A percentile compares a stretch with the other conserved stretches of the same genome.
phyloP scores from a whole-genome alignment of 2,329 filamentous ascomycete genomes.

The Ophiostoma pallidulum region DNA sequence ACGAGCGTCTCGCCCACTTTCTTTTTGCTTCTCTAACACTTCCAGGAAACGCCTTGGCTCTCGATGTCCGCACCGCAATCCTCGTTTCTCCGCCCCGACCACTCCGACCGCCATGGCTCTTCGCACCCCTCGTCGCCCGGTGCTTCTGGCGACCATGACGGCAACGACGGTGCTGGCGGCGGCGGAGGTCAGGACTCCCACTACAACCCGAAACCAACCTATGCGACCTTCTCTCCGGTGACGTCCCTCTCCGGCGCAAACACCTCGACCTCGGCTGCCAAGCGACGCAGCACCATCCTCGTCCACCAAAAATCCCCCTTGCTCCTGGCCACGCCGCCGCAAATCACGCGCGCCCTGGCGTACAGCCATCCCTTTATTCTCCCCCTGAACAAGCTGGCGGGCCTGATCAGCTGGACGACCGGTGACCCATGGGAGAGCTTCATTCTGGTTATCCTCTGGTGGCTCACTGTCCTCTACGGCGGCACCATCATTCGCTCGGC shows the following conservation, averaged over 20 bases:
- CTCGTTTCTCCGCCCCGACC: conserved; percentile 21
- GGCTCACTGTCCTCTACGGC: conserved; percentile 78
- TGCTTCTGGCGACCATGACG: conserved; percentile 4
- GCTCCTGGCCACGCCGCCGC: conserved; percentile 84
- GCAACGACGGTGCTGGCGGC: conserved; percentile 12
- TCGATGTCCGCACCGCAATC: conserved; percentile 40
- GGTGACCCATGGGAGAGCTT: conserved; percentile 97
- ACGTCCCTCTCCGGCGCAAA: conserved; percentile 57
- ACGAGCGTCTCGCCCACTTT: no score
- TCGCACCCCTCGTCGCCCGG: conserved; percentile 16
- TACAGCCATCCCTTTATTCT: conserved; percentile 93
- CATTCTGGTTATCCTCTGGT: conserved; percentile 73
- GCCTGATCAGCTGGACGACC: conserved; percentile 87
- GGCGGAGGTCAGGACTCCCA: conserved; percentile 20
- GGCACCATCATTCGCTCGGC: conserved; percentile 71
- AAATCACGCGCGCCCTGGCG: conserved; percentile 85
- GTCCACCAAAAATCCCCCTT: conserved; percentile 95
- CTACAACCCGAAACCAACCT: conserved; percentile 54
- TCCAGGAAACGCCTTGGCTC: conserved; percentile 42
- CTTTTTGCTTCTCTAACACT: neutral
- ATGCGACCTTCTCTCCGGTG: conserved; percentile 81
- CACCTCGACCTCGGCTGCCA: conserved; percentile 47
- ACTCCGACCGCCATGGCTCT: conserved; percentile 22
- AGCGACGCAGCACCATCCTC: conserved; percentile 80
- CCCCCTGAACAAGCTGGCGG: conserved; percentile 75